Evolutionary conservation across 768 basidiomycete genomes (phyloP), one percentile per base, ranked within the genome.

Genomic region (Suillus subluteus): DNA sequence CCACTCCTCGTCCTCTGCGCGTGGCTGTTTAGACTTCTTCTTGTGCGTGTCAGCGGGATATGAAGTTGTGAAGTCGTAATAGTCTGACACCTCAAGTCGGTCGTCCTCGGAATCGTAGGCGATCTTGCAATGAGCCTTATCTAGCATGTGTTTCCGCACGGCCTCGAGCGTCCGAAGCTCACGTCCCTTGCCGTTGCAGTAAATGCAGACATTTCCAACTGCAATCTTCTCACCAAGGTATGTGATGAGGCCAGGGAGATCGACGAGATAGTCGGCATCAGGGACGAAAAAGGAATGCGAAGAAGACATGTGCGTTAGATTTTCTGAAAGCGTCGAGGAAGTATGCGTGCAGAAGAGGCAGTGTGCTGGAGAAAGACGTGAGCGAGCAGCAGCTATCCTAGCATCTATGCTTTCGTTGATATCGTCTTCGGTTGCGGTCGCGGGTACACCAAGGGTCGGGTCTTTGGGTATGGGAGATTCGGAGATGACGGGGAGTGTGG

Each of bases 101-200:
- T 98, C 95, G 46, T 81, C 74, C 71, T 93, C 89, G 1, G 85
- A 79, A 66, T 95, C 94, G 77, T 97, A 99, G 0, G 94, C 91
- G 69, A 99, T 88, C 80, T 98, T 98, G 85, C 96, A 98, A 74
- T 99, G 98, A 66, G 87, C 85, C 80, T 99, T 99, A 82, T 96
- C 96, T 48, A 87, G 68, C 98, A 99, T 99, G 76, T 99, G 98
- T 73, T 93, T 94, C 70, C 96, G 83, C 6, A 94, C 96, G 0
- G 96, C 97, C 4, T 95, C 91, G 63, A 96, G 74, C 18, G 88
- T 90, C 65, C 89, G 86, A 78, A 95, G 95, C 72, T 95, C 95
- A 67, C 88, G 81, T 52, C 94, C 87, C 67, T 85, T 88, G 41
- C 89, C 91, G 72, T 91, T 92, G 79, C 98, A 99, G 79, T 84